Base-by-base conservation (phyloP, 2,329 filamentous ascomycete genomes). In the Fusarium chlamydosporum region DNA sequence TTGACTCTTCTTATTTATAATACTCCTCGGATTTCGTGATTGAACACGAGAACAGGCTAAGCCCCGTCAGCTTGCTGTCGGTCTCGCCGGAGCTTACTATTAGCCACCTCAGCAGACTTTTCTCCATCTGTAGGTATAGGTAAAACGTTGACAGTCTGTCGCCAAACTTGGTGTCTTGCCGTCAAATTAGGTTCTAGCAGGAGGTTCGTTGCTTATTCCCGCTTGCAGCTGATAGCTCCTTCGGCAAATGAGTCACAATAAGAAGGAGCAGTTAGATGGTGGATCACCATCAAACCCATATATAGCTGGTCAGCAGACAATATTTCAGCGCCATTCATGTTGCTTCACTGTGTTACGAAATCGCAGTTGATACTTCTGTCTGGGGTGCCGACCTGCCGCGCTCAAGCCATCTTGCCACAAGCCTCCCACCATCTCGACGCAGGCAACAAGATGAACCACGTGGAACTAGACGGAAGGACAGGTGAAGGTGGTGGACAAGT, bases 401-500 rank as follows among this genome's bases (percentile, higher is more conserved):
- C 56, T 47, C 61, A 52, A 35, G 15, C 26, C 26, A 18, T 31
- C 34, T 71, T 47, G 65, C 61, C 60, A 58, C 59, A 38, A 41
- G n/a, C 29, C n/a, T 20, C 40, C 37, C 45, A 53, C 53, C 42
- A 29, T 48, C 18, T 45, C 43, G 29, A 46, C 12, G 43, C 27
- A 46, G 45, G 38, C 42, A 51, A 47, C 18, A 68, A 33, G 23
- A 75, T 75, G 71, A 81, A 79, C 41, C 63, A 74, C 9, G 81
- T 88, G 26, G 78, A 82, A 53, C 75, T 90, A 3, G 86, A 89
- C 68, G 88, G 88, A 16, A 77, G 82, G 13, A 86, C 82, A 0
- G 87, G 88, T 2, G 88, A 90, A 72, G 88, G 88, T 6, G 88
- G 88, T 6, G 88, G 88, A 4, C 88, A 91, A 68, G 76, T 90